These are phyloP conservation scores for Lobosporangium transversale DNA, from an alignment of 192 early-diverging fungal species.

Conservation along the genomic window DNA sequence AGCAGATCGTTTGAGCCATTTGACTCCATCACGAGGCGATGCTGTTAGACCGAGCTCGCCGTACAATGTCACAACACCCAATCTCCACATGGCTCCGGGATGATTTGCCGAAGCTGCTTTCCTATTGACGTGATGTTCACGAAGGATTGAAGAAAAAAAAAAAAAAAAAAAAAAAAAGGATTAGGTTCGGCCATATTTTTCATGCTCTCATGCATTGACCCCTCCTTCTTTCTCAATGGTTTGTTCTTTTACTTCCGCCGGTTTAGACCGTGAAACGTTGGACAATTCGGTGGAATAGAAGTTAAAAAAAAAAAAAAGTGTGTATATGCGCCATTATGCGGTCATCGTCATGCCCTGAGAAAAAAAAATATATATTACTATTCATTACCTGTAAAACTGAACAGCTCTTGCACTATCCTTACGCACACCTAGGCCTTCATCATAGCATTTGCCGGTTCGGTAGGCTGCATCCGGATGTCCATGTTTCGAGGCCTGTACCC, in stretches of 20 bases:
- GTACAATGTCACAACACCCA: constrained; percentile 68
- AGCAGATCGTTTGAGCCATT: constrained; percentile 69
- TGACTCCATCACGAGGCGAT: constrained; percentile 67
- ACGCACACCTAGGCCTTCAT: constrained; percentile 73
- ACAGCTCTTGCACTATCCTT: constrained; percentile 70
- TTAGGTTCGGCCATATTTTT: neutral
- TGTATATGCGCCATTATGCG: constrained; percentile 53
- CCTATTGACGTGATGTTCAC: constrained; percentile 33
- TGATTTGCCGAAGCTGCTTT: constrained; percentile 76
- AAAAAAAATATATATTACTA: constrained; percentile 57
- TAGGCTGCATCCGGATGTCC: constrained; percentile 73
- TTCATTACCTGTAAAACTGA: constrained; percentile 79
- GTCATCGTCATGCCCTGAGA: constrained; percentile 13
- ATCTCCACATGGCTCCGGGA: constrained; percentile 72
- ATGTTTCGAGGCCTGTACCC: constrained; percentile 76
- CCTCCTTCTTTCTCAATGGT: neutral
- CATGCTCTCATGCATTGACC: constrained; percentile 7
- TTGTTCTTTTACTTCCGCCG: neutral
- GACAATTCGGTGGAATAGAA: neutral
- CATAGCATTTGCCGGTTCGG: constrained; percentile 71
- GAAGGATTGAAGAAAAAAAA: neutral
- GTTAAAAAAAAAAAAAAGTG: too few relatives aligned
- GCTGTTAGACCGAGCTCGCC: constrained; percentile 63
- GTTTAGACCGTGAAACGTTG: neutral
- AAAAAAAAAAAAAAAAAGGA: neutral